phyloP scores from a whole-genome alignment of 2,329 filamentous ascomycete genomes.

The Colletotrichum horii region DNA sequence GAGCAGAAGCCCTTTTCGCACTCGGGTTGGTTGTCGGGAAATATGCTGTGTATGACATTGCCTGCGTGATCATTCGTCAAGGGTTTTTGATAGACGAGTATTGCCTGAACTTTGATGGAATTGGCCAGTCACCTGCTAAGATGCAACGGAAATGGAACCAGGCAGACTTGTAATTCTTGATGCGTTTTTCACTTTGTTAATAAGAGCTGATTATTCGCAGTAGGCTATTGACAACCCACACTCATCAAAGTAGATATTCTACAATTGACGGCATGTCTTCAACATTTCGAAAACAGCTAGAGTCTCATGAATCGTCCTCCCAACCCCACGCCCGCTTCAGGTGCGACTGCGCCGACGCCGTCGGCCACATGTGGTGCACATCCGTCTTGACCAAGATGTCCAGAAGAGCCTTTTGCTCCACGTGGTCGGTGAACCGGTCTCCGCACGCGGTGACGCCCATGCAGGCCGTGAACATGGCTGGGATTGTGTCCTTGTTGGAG shows the following conservation, averaged over 20 bases:
- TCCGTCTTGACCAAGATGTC: conserved; percentile 52
- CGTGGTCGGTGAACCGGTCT: conserved; percentile 49
- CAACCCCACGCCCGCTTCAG: conserved; percentile 56
- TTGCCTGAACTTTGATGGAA: background rate
- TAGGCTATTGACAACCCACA: background rate
- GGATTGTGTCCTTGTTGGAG: conserved; percentile 60
- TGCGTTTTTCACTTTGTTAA: background rate
- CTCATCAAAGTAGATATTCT: background rate
- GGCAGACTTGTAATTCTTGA: background rate
- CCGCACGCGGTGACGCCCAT: conserved; percentile 57
- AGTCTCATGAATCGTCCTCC: conserved; percentile 24
- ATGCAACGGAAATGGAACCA: background rate
- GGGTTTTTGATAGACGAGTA: no score
- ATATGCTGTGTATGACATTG: background rate
- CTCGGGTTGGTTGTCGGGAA: background rate
- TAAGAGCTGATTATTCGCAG: background rate
- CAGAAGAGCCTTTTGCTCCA: conserved; percentile 53
- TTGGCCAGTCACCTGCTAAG: background rate
- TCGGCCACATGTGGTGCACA: conserved; percentile 55
- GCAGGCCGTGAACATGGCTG: conserved; percentile 60
- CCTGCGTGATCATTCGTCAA: background rate
- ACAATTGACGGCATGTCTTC: background rate
- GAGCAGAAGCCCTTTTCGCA: background rate
- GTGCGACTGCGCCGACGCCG: conserved; percentile 48
- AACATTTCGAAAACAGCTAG: background rate